phyloP scores from a whole-genome alignment of 192 early-diverging fungal genomes.

The Dissophora ornata region DNA sequence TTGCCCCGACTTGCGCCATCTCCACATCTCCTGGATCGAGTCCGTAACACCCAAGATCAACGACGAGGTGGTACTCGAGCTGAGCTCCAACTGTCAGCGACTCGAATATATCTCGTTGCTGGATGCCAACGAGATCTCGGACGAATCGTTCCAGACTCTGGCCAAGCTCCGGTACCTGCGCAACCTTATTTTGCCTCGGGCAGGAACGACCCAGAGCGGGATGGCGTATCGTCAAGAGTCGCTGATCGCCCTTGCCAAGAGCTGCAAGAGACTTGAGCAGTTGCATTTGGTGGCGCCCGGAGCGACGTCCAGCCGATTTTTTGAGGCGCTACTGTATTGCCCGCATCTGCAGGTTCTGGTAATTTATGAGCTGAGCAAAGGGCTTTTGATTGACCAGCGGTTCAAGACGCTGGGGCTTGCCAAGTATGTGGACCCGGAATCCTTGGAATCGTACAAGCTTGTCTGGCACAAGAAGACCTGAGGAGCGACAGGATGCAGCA shows the following conservation, averaged over 20 bases:
- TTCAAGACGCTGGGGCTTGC: conserved; percentile 47
- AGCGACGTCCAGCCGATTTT: conserved; percentile 42
- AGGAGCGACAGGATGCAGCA: too few species aligned
- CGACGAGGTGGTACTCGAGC: conserved; percentile 41
- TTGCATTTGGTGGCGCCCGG: conserved; percentile 46
- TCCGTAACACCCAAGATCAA: conserved; percentile 45
- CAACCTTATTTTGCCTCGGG: conserved; percentile 45
- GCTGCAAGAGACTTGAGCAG: conserved; percentile 45
- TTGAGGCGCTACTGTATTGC: conserved; percentile 42
- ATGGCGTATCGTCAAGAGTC: conserved; percentile 49
- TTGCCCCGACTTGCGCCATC: conserved; percentile 49
- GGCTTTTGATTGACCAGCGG: conserved; percentile 46
- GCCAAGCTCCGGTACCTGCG: conserved; percentile 43
- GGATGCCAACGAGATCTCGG: conserved; percentile 51
- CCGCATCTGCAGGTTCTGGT: conserved; percentile 46
- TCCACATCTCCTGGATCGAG: conserved; percentile 48
- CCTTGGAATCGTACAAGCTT: conserved; percentile 39
- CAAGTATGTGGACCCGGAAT: conserved; percentile 49
- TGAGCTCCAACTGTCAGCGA: conserved; percentile 36
- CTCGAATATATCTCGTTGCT: conserved; percentile 49
- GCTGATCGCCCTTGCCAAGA: conserved; percentile 40
- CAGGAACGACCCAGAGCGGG: conserved; percentile 35
- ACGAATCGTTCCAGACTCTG: conserved; percentile 45
- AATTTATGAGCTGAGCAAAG: conserved; percentile 46
- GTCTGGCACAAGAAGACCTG: conserved; percentile 54